A percentile compares a stretch with the other conserved stretches of the same genome.
Evolutionary conservation across 2,329 filamentous ascomycete genomes (phyloP).

Genomic region (Hypoxylon sp.): DNA sequence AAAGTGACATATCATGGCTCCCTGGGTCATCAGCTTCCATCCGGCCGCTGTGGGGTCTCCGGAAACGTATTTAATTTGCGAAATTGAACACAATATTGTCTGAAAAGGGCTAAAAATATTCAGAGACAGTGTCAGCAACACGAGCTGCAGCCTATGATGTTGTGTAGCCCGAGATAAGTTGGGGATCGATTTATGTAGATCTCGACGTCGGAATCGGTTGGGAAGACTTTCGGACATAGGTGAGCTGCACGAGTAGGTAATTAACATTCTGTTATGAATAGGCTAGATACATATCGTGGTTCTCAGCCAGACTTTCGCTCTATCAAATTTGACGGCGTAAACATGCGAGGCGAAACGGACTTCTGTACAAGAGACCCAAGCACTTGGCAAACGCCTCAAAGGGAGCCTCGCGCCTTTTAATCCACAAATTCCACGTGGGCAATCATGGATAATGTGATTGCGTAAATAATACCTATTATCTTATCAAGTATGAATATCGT

Average conservation of each 20-base stretch:
- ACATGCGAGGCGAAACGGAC: conserved; percentile 6
- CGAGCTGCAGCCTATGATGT: conserved; percentile 16
- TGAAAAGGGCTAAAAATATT: conserved; percentile 22
- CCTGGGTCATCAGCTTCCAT: conserved; percentile 1
- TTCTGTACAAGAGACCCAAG: not conserved
- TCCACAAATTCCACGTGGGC: conserved; percentile 26
- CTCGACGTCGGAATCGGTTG: conserved; percentile 1
- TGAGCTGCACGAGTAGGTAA: not conserved
- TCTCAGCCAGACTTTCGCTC: not conserved
- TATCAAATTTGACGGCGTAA: conserved; percentile 1
- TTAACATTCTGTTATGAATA: conserved; percentile 4
- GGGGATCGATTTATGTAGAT: not conserved
- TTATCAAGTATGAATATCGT: conserved; percentile 7
- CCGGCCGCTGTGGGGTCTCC: conserved; percentile 13
- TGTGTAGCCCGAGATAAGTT: conserved; percentile 30
- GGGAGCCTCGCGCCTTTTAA: conserved; percentile 20
- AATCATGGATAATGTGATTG: conserved; percentile 7
- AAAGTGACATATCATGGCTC: conserved; percentile 8
- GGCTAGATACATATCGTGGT: not conserved
- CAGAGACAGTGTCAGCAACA: conserved; percentile 21
- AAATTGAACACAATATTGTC: conserved; percentile 12
- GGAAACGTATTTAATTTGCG: conserved; percentile 28
- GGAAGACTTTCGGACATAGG: not conserved
- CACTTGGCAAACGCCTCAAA: not conserved
- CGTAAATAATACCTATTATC: not conserved